Conservation (phyloP, 2,329 filamentous ascomycete species). For the Neospermospora avenae region DNA sequence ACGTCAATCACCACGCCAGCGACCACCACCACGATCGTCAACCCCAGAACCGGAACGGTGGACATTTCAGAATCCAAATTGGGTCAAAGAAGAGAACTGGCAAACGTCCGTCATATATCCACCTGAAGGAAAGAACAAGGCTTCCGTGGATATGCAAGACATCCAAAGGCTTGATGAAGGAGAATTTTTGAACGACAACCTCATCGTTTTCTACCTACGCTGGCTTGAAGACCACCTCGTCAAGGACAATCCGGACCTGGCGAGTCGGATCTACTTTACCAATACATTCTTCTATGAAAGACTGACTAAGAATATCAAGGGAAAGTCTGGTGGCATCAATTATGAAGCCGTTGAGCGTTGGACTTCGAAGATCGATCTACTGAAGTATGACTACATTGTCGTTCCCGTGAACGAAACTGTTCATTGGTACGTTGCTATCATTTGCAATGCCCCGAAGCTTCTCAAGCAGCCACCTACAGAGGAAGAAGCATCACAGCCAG, state of each 20-base stretch:
- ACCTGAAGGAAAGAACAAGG: conserved; percentile 53
- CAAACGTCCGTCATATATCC: conserved; percentile 60
- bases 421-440: conserved; percentile 95
- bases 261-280: conserved; percentile 76
- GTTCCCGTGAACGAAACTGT: conserved; percentile 84
- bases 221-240: conserved; percentile 63
- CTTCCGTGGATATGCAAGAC: conserved; percentile 68
- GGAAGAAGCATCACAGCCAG: neutral
- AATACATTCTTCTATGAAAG: conserved; percentile 90
- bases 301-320: conserved; percentile 57
- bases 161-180: conserved; percentile 76
- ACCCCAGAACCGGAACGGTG: conserved; percentile 39
- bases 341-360: conserved; percentile 83
- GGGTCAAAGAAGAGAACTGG: conserved; percentile 47
- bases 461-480: conserved; percentile 33
- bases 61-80: conserved; percentile 49
- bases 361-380: conserved; percentile 82
- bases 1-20: neutral
- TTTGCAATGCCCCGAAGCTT: conserved; percentile 78
- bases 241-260: conserved; percentile 49
- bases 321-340: conserved; percentile 61
- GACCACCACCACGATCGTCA: neutral
- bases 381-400: conserved; percentile 82
- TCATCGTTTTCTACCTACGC: conserved; percentile 84
- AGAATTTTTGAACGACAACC: conserved; percentile 87